Evolutionary conservation across 2,329 filamentous ascomycete species (phyloP).

Genomic region (Dendryphion nanum): DNA sequence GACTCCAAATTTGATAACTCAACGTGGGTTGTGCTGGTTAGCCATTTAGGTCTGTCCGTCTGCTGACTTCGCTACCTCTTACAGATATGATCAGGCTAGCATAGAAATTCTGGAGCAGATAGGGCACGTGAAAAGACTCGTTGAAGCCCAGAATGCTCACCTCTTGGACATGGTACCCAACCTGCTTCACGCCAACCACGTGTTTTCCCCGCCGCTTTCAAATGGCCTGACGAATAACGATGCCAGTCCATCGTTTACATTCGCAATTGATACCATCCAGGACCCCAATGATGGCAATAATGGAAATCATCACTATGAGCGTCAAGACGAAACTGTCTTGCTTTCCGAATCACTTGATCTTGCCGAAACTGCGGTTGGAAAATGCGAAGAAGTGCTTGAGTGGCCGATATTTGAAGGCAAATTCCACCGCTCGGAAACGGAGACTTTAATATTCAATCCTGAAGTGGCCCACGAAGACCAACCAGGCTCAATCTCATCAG

Average conservation of each 20-base stretch:
- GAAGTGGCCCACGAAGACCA: background rate
- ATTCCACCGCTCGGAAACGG: conserved; percentile 11
- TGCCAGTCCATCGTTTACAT: too few relatives aligned
- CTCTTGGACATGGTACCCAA: conserved; percentile 5
- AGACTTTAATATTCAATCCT: conserved; percentile 12
- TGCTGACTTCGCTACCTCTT: conserved; percentile 8
- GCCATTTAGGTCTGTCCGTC: background rate
- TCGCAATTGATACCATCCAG: too few relatives aligned
- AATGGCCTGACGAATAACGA: background rate
- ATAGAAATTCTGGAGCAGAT: conserved; percentile 9
- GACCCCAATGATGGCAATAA: too few relatives aligned
- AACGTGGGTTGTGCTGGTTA: background rate
- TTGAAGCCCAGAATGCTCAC: conserved; percentile 1
- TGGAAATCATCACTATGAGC: too few relatives aligned
- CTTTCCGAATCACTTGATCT: background rate
- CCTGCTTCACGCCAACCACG: conserved; percentile 1
- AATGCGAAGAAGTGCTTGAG: background rate
- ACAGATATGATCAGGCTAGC: conserved; percentile 13
- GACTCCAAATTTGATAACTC: background rate
- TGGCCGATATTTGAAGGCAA: conserved; percentile 1
- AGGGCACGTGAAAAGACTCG: conserved; percentile 6
- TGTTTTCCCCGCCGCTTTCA: background rate
- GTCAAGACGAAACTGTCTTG: background rate
- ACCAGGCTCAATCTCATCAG: background rate
- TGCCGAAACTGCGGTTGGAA: background rate